phyloP scores from a whole-genome alignment of 441 rosid genomes.

The Rhodomyrtus psidioides region DNA sequence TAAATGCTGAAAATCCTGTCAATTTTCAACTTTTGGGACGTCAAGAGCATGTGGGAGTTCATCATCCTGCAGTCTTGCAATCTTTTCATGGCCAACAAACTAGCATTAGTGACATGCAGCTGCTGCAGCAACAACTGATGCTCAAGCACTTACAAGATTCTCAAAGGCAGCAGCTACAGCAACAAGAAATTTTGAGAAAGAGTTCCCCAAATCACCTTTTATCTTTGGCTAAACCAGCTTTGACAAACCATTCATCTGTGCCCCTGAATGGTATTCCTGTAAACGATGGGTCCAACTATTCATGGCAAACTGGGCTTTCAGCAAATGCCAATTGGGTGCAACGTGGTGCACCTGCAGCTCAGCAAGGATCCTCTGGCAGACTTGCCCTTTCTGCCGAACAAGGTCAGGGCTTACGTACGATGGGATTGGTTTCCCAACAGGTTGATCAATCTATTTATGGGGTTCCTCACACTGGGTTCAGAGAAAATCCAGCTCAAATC shows the following conservation, averaged over 20 bases:
- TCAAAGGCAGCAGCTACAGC: constrained; percentile 65
- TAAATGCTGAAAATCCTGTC: constrained; percentile 58
- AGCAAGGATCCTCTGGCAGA: constrained; percentile 54
- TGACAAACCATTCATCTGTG: constrained; percentile 30
- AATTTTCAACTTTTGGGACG: constrained; percentile 65
- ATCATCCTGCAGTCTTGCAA: constrained; percentile 54
- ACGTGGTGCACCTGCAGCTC: constrained; percentile 32
- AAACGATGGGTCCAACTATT: constrained; percentile 48
- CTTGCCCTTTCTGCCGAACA: constrained; percentile 49
- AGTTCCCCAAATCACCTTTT: constrained; percentile 42
- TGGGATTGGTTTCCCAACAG: constrained; percentile 51
- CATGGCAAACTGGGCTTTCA: constrained; percentile 46
- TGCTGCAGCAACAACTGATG: constrained; percentile 61
- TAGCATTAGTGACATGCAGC: constrained; percentile 61
- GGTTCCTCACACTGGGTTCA: constrained; percentile 40
- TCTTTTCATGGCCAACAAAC: constrained; percentile 58
- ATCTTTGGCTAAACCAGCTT: constrained; percentile 33
- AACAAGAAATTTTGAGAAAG: constrained; percentile 41
- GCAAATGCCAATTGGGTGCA: constrained; percentile 58
- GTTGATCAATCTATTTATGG: constrained; percentile 67
- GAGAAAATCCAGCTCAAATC: constrained; percentile 30
- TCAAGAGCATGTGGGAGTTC: constrained; percentile 52
- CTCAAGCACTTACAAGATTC: constrained; percentile 60
- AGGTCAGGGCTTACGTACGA: constrained; percentile 30
- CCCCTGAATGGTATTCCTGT: constrained; percentile 57